Percentiles rank a stretch among this genome's conserved stretches.
Conservation (phyloP, 2,329 filamentous ascomycete species). For the Falciphora oryzae region DNA sequence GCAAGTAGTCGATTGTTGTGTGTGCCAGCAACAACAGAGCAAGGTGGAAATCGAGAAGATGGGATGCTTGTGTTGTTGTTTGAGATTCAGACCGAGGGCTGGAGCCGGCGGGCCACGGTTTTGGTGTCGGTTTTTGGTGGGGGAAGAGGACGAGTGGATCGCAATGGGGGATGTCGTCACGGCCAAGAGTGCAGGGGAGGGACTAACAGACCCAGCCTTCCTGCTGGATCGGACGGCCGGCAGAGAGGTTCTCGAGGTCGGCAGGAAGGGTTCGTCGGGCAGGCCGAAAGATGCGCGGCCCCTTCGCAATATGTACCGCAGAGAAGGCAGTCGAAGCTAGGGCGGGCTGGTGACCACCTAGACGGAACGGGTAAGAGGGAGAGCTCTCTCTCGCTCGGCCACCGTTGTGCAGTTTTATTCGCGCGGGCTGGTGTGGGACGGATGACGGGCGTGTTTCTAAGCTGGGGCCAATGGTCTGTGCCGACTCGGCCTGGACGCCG, state of each 20-base stretch:
- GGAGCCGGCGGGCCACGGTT: neutral
- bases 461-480: neutral
- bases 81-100: neutral
- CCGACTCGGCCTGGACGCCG: neutral
- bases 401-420: neutral
- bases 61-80: neutral
- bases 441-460: neutral
- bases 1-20: neutral
- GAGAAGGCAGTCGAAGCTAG: neutral
- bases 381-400: neutral
- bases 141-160: neutral
- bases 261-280: neutral
- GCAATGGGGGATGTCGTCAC: neutral
- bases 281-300: neutral
- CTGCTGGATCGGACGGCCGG: neutral
- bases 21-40: neutral
- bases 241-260: neutral
- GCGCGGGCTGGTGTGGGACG: neutral
- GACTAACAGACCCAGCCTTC: neutral
- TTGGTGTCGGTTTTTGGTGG: neutral
- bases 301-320: neutral
- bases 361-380: neutral
- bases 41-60: neutral
- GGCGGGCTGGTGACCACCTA: no score
- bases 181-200: neutral